These are phyloP conservation scores for Ophiostoma sp. DNA, from an alignment of 2,329 filamentous ascomycete genomes.

Conservation along the genomic window DNA sequence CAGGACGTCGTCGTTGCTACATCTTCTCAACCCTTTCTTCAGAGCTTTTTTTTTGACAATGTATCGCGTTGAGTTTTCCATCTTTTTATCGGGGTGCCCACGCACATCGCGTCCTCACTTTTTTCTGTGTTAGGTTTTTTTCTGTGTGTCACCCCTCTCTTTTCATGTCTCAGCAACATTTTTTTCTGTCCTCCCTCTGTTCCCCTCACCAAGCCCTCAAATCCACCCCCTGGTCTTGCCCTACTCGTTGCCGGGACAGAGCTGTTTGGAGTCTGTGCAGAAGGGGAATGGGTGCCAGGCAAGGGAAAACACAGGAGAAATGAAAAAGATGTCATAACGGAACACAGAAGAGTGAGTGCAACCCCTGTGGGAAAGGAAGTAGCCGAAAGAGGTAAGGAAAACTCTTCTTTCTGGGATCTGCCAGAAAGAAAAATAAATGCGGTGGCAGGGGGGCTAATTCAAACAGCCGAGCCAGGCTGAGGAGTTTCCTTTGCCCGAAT, in stretches of 20 bases:
- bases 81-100: not conserved
- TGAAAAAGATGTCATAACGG: not conserved
- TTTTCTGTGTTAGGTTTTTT: not conserved
- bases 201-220: conserved; percentile 22
- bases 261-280: conserved; percentile 16
- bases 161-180: not conserved
- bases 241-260: conserved; percentile 22
- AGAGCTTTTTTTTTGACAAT: not conserved
- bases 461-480: conserved; percentile 7
- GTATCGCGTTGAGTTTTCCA: not conserved
- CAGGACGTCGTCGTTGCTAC: not conserved
- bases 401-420: not conserved
- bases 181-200: not conserved
- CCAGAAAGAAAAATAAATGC: conserved; percentile 12
- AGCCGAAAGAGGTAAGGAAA: conserved; percentile 1
- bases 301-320: not conserved
- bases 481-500: not conserved
- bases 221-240: conserved; percentile 26
- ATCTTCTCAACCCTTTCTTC: not conserved
- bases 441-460: conserved; percentile 18
- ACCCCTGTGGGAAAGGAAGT: conserved; percentile 1
- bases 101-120: not conserved
- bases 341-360: not conserved
- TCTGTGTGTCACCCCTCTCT: conserved; percentile 20
- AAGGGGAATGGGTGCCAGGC: not conserved